These are phyloP conservation scores for Blakeslea trispora DNA, from an alignment of 371 early-diverging fungal genomes.

Conservation along the genomic window DNA sequence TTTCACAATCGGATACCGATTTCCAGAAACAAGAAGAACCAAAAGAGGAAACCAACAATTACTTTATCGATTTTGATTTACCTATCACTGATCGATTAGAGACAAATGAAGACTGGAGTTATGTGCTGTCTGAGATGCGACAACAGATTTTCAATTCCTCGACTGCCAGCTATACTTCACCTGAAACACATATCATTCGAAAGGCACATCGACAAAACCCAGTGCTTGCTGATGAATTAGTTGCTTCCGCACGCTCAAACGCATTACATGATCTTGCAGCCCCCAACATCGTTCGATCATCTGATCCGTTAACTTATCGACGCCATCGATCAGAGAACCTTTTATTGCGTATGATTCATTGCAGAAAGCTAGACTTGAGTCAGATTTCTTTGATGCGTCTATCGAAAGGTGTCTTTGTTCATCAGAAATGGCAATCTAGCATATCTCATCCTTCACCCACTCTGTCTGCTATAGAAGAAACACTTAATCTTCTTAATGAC, in stretches of 20 bases:
- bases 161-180: slow-evolving; percentile 22
- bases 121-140: slow-evolving; percentile 12
- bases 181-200: slow-evolving; percentile 23
- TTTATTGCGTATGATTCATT: slow-evolving; percentile 35
- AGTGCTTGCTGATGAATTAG: not conserved
- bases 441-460: slow-evolving; percentile 28
- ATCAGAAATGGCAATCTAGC: slow-evolving; percentile 37
- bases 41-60: too few species aligned
- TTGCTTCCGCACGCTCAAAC: not conserved
- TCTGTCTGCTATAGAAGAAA: slow-evolving; percentile 23
- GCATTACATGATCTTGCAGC: slow-evolving; percentile 3
- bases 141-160: slow-evolving; percentile 39
- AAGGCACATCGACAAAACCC: slow-evolving; percentile 8
- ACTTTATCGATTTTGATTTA: too few species aligned
- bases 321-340: slow-evolving; percentile 41
- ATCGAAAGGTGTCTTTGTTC: slow-evolving; percentile 45
- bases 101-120: too few species aligned
- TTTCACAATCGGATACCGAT: too few species aligned
- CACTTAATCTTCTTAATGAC: slow-evolving; percentile 6
- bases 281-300: slow-evolving; percentile 2
- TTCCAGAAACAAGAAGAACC: too few species aligned
- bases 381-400: slow-evolving; percentile 34
- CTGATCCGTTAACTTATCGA: slow-evolving; percentile 26
- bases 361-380: slow-evolving; percentile 17
- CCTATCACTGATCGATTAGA: too few species aligned